Evolutionary conservation across 768 basidiomycete genomes (phyloP).

Genomic region (Termitomyces sp.): DNA sequence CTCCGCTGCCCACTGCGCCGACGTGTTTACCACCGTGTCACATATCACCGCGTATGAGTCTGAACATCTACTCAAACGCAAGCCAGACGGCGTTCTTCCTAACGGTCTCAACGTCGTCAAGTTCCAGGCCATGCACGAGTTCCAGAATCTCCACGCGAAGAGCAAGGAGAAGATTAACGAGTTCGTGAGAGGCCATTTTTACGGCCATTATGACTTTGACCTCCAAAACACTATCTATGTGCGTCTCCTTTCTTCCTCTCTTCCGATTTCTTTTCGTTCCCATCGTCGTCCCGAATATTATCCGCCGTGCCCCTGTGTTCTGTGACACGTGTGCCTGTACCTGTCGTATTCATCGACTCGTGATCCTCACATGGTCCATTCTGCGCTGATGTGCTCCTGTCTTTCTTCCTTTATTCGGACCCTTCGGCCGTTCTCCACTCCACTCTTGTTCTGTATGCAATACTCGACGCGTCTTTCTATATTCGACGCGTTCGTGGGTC

Average conservation of each 20-base stretch:
- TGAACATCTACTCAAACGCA: constrained; percentile 94
- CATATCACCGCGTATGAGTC: constrained; percentile 98
- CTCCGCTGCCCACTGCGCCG: constrained; percentile 89
- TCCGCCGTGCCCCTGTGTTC: neutral
- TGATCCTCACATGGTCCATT: neutral
- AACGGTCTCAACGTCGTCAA: constrained; percentile 99
- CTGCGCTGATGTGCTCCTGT: neutral
- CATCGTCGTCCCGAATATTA: neutral
- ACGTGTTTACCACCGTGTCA: constrained; percentile 96
- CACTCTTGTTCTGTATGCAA: neutral
- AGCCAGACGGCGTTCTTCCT: constrained; percentile 94
- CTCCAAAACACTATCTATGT: constrained; percentile 88
- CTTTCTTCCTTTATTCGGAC: neutral
- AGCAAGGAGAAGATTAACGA: constrained; percentile 98
- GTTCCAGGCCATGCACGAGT: constrained; percentile 99
- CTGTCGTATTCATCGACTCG: neutral
- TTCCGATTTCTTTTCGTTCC: neutral
- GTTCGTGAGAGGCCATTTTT: constrained; percentile 96
- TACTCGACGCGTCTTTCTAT: neutral
- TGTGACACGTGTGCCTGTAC: neutral
- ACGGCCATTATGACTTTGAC: constrained; percentile 96
- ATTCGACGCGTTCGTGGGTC: neutral
- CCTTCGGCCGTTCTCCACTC: too few relatives aligned
- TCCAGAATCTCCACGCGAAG: constrained; percentile 90
- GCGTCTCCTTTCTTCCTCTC: constrained; percentile 18